phyloP scores from a whole-genome alignment of 208 protist species.

The Wallacemonas rigidus region DNA sequence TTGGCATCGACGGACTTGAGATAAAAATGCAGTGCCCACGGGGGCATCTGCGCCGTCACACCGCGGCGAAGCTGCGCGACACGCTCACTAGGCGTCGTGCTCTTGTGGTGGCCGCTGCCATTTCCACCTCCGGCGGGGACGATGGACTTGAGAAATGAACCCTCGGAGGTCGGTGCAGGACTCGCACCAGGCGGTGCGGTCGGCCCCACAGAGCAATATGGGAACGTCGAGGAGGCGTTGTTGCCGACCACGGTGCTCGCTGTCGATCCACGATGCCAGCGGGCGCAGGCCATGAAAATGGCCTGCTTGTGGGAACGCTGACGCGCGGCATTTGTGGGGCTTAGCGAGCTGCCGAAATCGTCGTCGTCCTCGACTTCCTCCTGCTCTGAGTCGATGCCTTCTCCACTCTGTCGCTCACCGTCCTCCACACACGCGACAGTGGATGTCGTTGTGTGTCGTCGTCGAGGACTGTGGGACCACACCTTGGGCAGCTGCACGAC shows the following conservation, averaged over 20 bases:
- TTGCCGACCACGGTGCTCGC: constrained; percentile 13
- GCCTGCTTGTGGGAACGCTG: too few relatives aligned
- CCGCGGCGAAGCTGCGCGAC: background rate
- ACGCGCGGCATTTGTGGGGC: background rate
- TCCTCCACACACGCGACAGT: too few relatives aligned
- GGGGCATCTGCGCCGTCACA: background rate
- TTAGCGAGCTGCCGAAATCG: background rate
- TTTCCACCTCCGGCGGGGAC: background rate
- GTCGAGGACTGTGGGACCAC: background rate
- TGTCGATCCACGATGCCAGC: constrained; percentile 1
- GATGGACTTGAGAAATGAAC: background rate
- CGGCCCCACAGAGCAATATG: background rate
- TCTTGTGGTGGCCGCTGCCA: background rate
- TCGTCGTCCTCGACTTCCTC: background rate
- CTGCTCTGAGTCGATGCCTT: too few relatives aligned
- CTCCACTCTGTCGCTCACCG: too few relatives aligned
- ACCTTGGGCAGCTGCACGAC: background rate
- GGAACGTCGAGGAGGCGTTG: constrained; percentile 15
- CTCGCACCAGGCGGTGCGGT: background rate
- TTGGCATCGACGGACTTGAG: background rate
- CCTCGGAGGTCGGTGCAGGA: background rate
- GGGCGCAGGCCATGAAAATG: background rate
- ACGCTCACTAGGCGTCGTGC: background rate
- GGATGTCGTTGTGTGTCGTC: too few relatives aligned
- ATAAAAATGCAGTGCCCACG: background rate